Conservation (phyloP, 306 rosid species). For the Vicia faba region DNA sequence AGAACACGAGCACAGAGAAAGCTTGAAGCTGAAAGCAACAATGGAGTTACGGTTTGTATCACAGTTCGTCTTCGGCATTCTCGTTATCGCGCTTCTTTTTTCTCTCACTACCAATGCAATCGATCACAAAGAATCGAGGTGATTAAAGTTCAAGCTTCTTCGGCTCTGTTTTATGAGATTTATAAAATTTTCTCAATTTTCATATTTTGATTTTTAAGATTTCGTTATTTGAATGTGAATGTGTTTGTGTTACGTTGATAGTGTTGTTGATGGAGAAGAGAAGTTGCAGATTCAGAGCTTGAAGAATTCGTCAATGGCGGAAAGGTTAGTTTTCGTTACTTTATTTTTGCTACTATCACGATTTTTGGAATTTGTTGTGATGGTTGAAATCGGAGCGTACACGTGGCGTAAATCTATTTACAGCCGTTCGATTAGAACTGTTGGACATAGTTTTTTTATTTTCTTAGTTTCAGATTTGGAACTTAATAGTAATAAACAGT, state of each 20-base stretch:
- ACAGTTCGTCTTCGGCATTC: conserved; percentile 33
- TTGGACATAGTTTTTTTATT: too few species aligned
- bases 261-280: conserved; percentile 47
- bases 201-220: neutral
- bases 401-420: neutral
- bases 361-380: neutral
- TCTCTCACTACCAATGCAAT: conserved; percentile 40
- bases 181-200: conserved; percentile 10
- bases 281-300: conserved; percentile 51
- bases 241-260: conserved; percentile 31
- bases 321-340: conserved; percentile 51
- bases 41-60: conserved; percentile 53
- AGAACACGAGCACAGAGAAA: neutral
- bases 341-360: neutral
- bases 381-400: conserved; percentile 27
- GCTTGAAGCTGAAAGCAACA: conserved; percentile 24
- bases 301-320: conserved; percentile 69
- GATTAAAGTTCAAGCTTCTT: conserved; percentile 25
- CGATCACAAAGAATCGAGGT: conserved; percentile 55
- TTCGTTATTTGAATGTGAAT: conserved; percentile 22
- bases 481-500: too few species aligned
- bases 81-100: conserved; percentile 36
- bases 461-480: too few species aligned
- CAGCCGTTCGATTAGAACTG: conserved; percentile 26
- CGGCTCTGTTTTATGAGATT: neutral